Base-by-base conservation (phyloP, 352 stramenopile species). In the Phytophthora kernoviae region DNA sequence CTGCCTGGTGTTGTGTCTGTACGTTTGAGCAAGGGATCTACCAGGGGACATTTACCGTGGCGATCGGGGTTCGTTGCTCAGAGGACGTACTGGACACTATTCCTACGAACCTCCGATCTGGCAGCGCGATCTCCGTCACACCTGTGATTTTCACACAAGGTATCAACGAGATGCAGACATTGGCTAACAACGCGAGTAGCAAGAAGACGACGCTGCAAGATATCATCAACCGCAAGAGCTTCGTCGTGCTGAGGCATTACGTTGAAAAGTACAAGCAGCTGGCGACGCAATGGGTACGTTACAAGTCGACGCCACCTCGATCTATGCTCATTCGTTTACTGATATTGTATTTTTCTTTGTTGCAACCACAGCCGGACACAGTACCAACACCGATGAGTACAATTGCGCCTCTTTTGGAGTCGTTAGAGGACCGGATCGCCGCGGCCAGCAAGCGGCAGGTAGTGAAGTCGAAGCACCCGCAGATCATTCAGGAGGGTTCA, bases 161-260 rank as follows among this genome's bases (percentile, higher is more conserved):
- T 33, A 87, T 95, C 58, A 90, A 90, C 36, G 83, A 92, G 60
- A 90, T 89, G 77, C 83, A 92, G 72, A 90, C 83, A 14, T 55
- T 92, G 45, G 78, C 80, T 18, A 92, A 92, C 62, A 90, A 84
- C 32, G 75, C 79, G 17, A 81, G 75, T 43, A 72, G 61, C 26
- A 85, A 73, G 55, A 90, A 90, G 73, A 88, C 80, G 40, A 84
- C 75, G 41, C 50, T 92, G 22, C 83, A 90, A 46, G 78, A 92
- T 53, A 76, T 75, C 8, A 90, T 92, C 62, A 92, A 92, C 62
- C 77, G 79, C 33, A 83, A 90, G 40, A 91, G 75, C 58, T 87
- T 90, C 54, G 65, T 68, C 39, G 46, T 80, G 43, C 54, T 93
- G 51, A 65, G 62, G n/a, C 61, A 58, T 18, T 88, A 91, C 62